Conservation (phyloP, 208 protist genomes). For the Acanthamoeba triangularis region DNA sequence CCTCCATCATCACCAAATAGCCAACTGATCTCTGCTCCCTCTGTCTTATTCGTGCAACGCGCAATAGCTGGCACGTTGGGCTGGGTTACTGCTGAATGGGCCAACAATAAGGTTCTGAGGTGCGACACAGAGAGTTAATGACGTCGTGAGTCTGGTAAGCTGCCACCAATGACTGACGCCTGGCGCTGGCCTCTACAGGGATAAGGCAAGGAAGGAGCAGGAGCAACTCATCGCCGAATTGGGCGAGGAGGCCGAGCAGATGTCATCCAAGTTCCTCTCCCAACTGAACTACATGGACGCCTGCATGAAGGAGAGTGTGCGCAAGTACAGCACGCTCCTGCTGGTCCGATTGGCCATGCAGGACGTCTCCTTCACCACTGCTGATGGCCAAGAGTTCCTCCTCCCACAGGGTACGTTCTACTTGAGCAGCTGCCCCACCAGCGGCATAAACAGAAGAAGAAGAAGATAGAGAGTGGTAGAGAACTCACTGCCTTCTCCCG, state of each 20-base stretch:
- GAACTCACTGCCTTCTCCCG: not conserved
- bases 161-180: no score
- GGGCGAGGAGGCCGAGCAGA: conserved; percentile 4
- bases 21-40: no score
- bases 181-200: not conserved
- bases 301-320: conserved; percentile 42
- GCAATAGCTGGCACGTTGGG: not conserved
- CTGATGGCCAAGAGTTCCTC: not conserved
- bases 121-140: no score
- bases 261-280: not conserved
- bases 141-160: no score
- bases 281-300: not conserved
- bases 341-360: conserved; percentile 11
- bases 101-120: not conserved
- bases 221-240: not conserved
- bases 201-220: not conserved
- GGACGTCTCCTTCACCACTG: not conserved
- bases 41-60: not conserved
- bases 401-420: not conserved
- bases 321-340: conserved; percentile 15
- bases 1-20: no score
- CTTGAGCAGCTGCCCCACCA: no score
- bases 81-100: not conserved
- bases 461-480: not conserved
- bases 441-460: no score